Evolutionary conservation across 2,329 filamentous ascomycete genomes (phyloP).

Genomic region (Aspergillus ruber): DNA sequence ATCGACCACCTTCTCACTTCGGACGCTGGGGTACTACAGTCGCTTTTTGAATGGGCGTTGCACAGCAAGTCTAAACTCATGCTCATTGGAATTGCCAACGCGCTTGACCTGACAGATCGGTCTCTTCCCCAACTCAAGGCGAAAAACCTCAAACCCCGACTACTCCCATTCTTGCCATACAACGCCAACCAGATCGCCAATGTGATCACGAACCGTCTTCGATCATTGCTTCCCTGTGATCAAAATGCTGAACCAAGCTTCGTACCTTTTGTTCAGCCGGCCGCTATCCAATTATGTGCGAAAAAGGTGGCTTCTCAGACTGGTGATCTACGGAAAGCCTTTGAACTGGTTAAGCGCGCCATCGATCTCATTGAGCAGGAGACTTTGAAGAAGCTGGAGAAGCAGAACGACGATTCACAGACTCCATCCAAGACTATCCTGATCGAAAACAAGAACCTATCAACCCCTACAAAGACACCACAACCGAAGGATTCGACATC

Average conservation of each 20-base stretch:
- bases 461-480: slow-evolving; percentile 41
- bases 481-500: slow-evolving; percentile 34
- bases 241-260: slow-evolving; percentile 47
- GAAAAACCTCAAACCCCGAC: slow-evolving; percentile 79
- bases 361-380: slow-evolving; percentile 86
- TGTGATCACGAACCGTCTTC: slow-evolving; percentile 78
- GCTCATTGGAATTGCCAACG: slow-evolving; percentile 90
- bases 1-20: slow-evolving; percentile 89
- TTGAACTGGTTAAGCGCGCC: slow-evolving; percentile 84
- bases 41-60: slow-evolving; percentile 94
- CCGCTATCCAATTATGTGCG: slow-evolving; percentile 86
- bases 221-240: slow-evolving; percentile 56
- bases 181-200: slow-evolving; percentile 77
- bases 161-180: slow-evolving; percentile 91
- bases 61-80: slow-evolving; percentile 71
- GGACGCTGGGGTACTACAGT: slow-evolving; percentile 83
- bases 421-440: slow-evolving; percentile 71
- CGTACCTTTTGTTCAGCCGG: slow-evolving; percentile 85
- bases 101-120: slow-evolving; percentile 88
- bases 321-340: slow-evolving; percentile 88
- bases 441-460: slow-evolving; percentile 72
- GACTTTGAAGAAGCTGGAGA: slow-evolving; percentile 65
- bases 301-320: slow-evolving; percentile 93
- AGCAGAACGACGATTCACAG: slow-evolving; percentile 47
- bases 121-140: slow-evolving; percentile 90